Evolutionary conservation across 2,329 filamentous ascomycete species (phyloP), one percentile per base, ranked within the genome.

Genomic region (Claviceps maximensis): DNA sequence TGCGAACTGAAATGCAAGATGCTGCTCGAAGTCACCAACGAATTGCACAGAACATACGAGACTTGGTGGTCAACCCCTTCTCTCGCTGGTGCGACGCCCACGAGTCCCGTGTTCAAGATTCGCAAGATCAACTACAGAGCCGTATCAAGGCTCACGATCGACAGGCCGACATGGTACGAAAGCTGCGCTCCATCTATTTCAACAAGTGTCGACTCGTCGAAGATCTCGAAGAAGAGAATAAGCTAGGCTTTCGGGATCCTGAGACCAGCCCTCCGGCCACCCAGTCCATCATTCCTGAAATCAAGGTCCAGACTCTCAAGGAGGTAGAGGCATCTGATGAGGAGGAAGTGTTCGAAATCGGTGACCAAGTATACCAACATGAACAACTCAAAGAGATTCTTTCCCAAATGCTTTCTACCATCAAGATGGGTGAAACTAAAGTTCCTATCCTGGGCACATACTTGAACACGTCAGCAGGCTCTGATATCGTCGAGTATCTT

Each of bases 191-290:
- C 69, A 87, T 88, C 61, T 98, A 98, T 71, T 97, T 97, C 78
- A 98, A 97, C 76, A 98, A 97, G 72, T 98, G 93, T 67, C 85
- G 94, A 49, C 75, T 96, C 57, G 86, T 97, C 7, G 94, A 98
- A 67, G 93, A 98, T 65, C 73, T 97, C 56, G 93, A 98, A 67
- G 93, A 98, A 70, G 94, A 98, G 74, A 95, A 96, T 69, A 97
- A 98, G 71, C 79, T 98, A 53, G 93, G 90, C 41, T 98, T 98
- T 70, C 89, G 95, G 68, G 89, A 90, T 59, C 89, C 89, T 2
- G 80, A 84, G 61, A 74, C 68, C 36, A 89, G 86, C 67, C 84
- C 86, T 3, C 75, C 82, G 66, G 66, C 74, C 44, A 62, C 61
- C 55, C 76, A 80, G 52, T 68, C 70, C 38, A 53, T 45, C 2